Evolutionary conservation across 106 monocot species (phyloP).

Genomic region (Platanthera zijinensis): DNA sequence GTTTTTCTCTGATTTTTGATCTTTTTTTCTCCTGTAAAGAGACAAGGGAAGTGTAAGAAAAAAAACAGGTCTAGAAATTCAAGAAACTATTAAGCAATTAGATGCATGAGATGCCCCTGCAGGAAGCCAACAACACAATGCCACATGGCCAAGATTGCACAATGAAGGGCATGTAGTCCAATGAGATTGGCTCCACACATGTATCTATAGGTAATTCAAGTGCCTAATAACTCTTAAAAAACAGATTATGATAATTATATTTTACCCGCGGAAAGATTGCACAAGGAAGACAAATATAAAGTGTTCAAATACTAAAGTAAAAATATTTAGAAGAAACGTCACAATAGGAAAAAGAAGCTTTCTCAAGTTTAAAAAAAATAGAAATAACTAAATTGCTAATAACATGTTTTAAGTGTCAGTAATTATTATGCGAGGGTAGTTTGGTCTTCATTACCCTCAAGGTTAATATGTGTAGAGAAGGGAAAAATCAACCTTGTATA

Average conservation of each 20-base stretch:
- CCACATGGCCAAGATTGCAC: no score
- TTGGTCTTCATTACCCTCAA: no score
- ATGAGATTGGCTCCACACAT: no score
- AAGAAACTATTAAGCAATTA: background rate
- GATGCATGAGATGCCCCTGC: no score
- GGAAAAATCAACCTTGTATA: no score
- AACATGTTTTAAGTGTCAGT: background rate
- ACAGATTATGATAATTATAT: background rate
- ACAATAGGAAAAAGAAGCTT: background rate
- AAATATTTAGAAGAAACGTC: background rate
- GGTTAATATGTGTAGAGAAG: no score
- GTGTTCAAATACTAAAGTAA: background rate
- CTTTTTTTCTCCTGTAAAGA: constrained; percentile 34
- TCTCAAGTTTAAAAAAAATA: background rate
- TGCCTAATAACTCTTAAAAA: background rate
- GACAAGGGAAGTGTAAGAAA: background rate
- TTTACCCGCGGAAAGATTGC: background rate
- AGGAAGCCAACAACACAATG: no score
- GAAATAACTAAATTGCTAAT: background rate
- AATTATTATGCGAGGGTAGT: no score
- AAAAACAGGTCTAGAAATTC: background rate
- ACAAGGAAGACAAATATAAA: background rate
- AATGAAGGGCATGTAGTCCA: no score
- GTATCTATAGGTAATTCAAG: no score
- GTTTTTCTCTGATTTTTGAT: constrained; percentile 40